These are phyloP conservation scores for Phytopythium sindhum DNA, from an alignment of 352 stramenopile species.

Conservation along the genomic window DNA sequence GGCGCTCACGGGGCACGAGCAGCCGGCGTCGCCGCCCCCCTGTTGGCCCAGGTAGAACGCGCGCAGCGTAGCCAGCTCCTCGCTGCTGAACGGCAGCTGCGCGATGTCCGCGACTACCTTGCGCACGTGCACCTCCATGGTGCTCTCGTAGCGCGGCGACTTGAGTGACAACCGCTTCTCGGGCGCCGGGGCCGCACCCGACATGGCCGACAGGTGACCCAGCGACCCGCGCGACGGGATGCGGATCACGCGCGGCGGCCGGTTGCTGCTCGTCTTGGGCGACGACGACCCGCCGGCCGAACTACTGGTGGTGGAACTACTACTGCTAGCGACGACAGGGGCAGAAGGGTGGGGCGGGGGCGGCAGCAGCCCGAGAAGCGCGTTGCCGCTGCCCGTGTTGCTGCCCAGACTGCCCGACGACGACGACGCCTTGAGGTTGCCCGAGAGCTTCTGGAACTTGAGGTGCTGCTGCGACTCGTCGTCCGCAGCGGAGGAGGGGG, in stretches of 20 bases:
- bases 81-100: conserved; percentile 56
- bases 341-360: conserved; percentile 29
- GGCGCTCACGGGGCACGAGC: conserved; percentile 29
- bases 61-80: conserved; percentile 61
- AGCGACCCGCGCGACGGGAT: conserved; percentile 44
- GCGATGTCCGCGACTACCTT: conserved; percentile 65
- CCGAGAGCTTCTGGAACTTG: conserved; percentile 50
- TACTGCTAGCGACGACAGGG: conserved; percentile 15
- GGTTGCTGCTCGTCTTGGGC: conserved; percentile 37
- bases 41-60: conserved; percentile 48
- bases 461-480: conserved; percentile 28
- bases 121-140: conserved; percentile 67
- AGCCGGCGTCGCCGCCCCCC: conserved; percentile 13
- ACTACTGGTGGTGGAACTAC: conserved; percentile 9
- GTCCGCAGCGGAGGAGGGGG: conserved; percentile 8
- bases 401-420: conserved; percentile 46
- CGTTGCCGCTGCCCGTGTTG: conserved; percentile 29
- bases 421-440: conserved; percentile 39
- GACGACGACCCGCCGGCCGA: conserved; percentile 16
- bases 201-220: conserved; percentile 22
- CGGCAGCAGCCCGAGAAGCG: conserved; percentile 31
- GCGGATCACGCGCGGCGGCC: conserved; percentile 34
- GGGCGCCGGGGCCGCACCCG: conserved; percentile 17
- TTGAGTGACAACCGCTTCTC: conserved; percentile 62
- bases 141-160: conserved; percentile 66